phyloP scores from a whole-genome alignment of 2,329 filamentous ascomycete genomes.

The Trichoderma sp. region DNA sequence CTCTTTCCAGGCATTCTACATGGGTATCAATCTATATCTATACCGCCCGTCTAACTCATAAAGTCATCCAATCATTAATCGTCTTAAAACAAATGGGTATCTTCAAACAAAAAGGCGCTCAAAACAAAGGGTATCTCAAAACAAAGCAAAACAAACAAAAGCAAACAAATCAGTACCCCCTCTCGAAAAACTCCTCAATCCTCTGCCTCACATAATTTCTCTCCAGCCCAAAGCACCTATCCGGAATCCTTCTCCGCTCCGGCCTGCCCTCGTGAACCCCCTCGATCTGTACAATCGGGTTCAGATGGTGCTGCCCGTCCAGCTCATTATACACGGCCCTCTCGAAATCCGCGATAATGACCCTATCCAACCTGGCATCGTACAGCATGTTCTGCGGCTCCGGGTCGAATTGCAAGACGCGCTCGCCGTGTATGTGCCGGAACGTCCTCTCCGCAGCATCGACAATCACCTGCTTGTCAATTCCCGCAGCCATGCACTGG shows the following conservation, averaged over 20 bases:
- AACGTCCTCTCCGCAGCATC: conserved; percentile 2
- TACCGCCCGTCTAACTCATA: background rate
- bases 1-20: background rate
- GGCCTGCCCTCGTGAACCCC: background rate
- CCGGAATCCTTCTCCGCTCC: background rate
- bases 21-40: background rate
- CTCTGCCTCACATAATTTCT: background rate
- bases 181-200: background rate
- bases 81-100: background rate
- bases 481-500: background rate
- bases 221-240: background rate
- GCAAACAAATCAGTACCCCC: background rate
- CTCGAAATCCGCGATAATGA: conserved; percentile 39
- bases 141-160: too few species aligned
- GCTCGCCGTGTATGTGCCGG: conserved; percentile 25
- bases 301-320: background rate
- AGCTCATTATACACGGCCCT: background rate
- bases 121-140: background rate
- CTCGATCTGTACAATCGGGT: background rate
- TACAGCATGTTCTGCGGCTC: conserved; percentile 39
- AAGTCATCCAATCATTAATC: too few species aligned
- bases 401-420: conserved; percentile 35
- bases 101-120: too few species aligned
- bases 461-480: background rate
- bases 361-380: conserved; percentile 26